Base-by-base conservation (phyloP, 805 yeast genomes). In the Starmerella vaccinii region DNA sequence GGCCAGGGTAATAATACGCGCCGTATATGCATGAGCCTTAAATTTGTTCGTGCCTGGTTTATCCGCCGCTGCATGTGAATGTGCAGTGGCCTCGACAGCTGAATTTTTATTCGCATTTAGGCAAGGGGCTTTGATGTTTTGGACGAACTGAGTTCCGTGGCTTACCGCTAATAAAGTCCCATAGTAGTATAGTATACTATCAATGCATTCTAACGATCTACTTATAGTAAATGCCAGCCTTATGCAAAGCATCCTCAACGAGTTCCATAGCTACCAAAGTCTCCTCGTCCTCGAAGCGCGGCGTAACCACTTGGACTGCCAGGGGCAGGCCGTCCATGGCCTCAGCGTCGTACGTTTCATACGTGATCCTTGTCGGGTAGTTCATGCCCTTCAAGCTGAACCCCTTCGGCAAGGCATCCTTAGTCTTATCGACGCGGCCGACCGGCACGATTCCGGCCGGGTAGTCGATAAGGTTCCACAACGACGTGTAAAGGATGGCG, bases 251-350 rank as follows among this genome's bases (percentile, higher is more conserved):
- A 7, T 58, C 59, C 40, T 66, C 64, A 18, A 74, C 65, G 4
- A 67, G 59, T 51, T 68, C 66, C 74, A 76, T 71, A 60, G 76
- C 71, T 46, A 66, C 68, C 37, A 79, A 59, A 4, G 71, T 76
- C 62, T 79, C 80, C 59, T 82, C 88, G 57, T 82, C 89, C 58
- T 78, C 74, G 15, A 73, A 68, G 49, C 77, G 72, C 53, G 71
- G 71, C 16, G 82, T 77, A 4, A 80, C 77, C 32, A 82, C 67
- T 64, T 82, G 88, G 21, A 82, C 66, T 18, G 79, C 76, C 15
- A 77, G 78, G 0, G 86, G 80, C 50, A 80, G 76, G 4, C 82
- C 82, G 54, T 76, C 71, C 63, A 73, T 69, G 51, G 72, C 72
- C 49, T 67, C 72, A 1, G 81, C 73, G 55, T 77, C 72, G 64